phyloP scores from a whole-genome alignment of 345 rosid genomes.

The Salix arbutifolia region DNA sequence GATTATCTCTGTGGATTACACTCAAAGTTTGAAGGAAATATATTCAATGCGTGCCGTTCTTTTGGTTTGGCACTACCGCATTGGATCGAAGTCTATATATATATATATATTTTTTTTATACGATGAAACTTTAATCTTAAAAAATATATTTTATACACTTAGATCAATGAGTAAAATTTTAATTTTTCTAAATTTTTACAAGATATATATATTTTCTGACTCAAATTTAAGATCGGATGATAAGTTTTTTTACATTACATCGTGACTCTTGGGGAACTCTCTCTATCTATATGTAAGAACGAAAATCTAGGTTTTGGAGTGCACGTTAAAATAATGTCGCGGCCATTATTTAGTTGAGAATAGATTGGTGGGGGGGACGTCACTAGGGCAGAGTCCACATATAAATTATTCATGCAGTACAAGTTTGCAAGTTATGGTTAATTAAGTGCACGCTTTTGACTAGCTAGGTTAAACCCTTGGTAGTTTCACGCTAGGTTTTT shows the following conservation, averaged over 20 bases:
- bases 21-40: background rate
- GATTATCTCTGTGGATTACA: background rate
- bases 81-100: background rate
- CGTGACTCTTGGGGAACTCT: too few species aligned
- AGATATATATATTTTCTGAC: too few species aligned
- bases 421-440: background rate
- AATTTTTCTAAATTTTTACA: accelerated
- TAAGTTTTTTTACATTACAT: too few species aligned
- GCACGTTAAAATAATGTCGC: background rate
- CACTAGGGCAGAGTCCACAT: conserved; percentile 4
- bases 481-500: background rate
- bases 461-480: background rate
- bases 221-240: too few species aligned
- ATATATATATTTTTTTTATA: too few species aligned
- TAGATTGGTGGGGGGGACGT: conserved; percentile 10
- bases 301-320: background rate
- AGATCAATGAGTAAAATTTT: too few species aligned
- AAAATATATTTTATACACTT: too few species aligned
- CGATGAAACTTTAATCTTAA: too few species aligned
- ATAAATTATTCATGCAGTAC: conserved; percentile 10
- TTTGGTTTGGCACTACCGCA: background rate
- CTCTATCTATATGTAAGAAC: background rate
- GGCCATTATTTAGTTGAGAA: background rate
- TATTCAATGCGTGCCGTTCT: background rate
- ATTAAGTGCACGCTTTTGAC: conserved; percentile 25